phyloP scores from a whole-genome alignment of 352 stramenopile species.

The Phytophthora ohioensis region DNA sequence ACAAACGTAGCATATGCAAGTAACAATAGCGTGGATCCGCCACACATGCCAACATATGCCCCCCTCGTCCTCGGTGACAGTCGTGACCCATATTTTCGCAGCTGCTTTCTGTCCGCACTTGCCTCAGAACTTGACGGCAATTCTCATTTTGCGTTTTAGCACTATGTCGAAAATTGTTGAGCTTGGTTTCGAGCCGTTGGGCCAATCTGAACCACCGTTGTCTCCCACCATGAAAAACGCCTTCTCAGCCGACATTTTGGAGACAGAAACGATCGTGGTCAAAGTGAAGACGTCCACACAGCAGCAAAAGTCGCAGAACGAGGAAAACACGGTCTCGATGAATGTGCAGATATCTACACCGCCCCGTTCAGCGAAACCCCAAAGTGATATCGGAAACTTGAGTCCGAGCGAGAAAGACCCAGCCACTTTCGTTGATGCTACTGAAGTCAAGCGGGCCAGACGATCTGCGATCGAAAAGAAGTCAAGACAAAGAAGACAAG shows the following conservation, averaged over 20 bases:
- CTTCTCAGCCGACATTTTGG: background rate
- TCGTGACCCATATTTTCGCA: background rate
- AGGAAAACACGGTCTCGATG: background rate
- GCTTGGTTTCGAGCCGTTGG: background rate
- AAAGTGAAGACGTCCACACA: slow-evolving; percentile 5
- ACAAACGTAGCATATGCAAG: too few relatives aligned
- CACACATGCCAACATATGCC: too few relatives aligned
- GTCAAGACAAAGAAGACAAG: slow-evolving; percentile 39
- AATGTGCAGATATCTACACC: slow-evolving; percentile 2
- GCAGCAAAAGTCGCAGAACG: background rate
- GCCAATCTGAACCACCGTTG: background rate
- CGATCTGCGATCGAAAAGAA: slow-evolving; percentile 64
- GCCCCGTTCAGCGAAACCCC: background rate
- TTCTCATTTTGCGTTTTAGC: background rate
- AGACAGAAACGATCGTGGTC: slow-evolving; percentile 13
- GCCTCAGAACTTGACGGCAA: background rate
- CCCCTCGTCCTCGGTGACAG: background rate
- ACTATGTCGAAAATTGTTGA: background rate
- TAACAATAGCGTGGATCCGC: too few relatives aligned
- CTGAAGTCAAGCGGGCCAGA: slow-evolving; percentile 39
- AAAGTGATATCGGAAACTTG: slow-evolving; percentile 11
- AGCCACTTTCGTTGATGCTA: slow-evolving; percentile 7
- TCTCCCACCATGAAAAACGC: slow-evolving; percentile 2
- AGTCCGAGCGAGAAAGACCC: slow-evolving; percentile 17
- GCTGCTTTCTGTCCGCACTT: slow-evolving; percentile 2